A percentile compares a stretch with the other conserved stretches of the same genome.
phyloP scores from a whole-genome alignment of 768 basidiomycete species.

The Butyriboletus loyo region DNA sequence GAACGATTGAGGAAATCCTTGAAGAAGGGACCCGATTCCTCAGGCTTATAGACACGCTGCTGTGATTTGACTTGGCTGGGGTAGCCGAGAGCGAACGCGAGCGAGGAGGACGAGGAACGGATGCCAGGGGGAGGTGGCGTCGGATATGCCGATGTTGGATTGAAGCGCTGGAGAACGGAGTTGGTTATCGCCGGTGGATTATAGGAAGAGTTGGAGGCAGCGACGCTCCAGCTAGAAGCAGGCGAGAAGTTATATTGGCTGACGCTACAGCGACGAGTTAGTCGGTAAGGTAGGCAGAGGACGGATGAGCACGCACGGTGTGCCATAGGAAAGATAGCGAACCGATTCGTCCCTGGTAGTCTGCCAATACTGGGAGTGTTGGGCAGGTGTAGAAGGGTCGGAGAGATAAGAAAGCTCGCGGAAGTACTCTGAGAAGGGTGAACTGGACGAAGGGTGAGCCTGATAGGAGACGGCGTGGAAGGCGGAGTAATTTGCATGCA shows the following conservation, averaged over 20 bases:
- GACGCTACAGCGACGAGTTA: slow-evolving; percentile 16
- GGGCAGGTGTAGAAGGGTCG: slow-evolving; percentile 40
- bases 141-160: slow-evolving; percentile 64
- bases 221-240: slow-evolving; percentile 41
- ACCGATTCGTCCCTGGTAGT: slow-evolving; percentile 58
- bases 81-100: slow-evolving; percentile 68
- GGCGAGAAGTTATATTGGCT: slow-evolving; percentile 30
- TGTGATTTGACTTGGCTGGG: slow-evolving; percentile 29
- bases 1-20: slow-evolving; percentile 52
- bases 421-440: slow-evolving; percentile 68
- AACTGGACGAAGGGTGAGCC: slow-evolving; percentile 37
- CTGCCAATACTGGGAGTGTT: slow-evolving; percentile 64
- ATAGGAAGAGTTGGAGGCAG: slow-evolving; percentile 47
- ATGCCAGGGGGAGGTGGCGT: slow-evolving; percentile 67
- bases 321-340: slow-evolving; percentile 52
- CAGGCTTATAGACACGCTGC: slow-evolving; percentile 41
- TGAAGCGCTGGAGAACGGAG: slow-evolving; percentile 60
- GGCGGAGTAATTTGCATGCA: slow-evolving; percentile 43
- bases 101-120: slow-evolving; percentile 66
- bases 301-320: slow-evolving; percentile 39
- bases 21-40: slow-evolving; percentile 65
- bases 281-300: not conserved
- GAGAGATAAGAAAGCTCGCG: slow-evolving; percentile 57
- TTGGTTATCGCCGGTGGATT: slow-evolving; percentile 58
- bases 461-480: slow-evolving; percentile 27